Evolutionary conservation across 306 rosid species (phyloP), one percentile per base, ranked within the genome.

Genomic region (Hippophae gyantsensis): DNA sequence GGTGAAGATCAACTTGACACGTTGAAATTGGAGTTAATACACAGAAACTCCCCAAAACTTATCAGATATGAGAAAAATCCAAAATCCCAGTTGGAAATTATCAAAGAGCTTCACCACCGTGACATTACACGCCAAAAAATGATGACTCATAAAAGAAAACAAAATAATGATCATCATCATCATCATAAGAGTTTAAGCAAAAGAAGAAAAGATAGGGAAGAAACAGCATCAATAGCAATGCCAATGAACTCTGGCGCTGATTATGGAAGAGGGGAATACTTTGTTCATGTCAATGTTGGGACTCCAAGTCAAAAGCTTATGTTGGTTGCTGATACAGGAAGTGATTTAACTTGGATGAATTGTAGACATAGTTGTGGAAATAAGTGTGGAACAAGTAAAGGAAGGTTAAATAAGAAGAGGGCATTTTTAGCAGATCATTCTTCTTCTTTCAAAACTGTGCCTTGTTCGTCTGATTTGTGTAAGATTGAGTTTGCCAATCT

Each of bases 271-370:
- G 96, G 95, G 0, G 77, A 78, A 75, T 92, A 87, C 55, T 79
- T 92, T 42, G 90, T 78, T 2, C 52, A 75, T 6, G 75, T 92
- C 3, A 62, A 61, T 53, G 75, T 92, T 1, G 98, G 98, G 6
- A 74, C 84, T 5, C 96, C 98, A 0, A 58, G 64, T 0, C 89
- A 85, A 69, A 70, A 3, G 0, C 73, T 85, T 50, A 48, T 81
- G 84, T 52, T 92, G 54, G 59, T 76, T 13, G 96, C 79, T 0
- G 93, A 88, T n/a, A 78, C 96, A 0, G 98, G 86, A 1, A 88
- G 87, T 49, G 96, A 92, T 10, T 67, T 92, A 49, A 85, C 89
- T 1, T 92, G 98, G 98, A 40, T 83, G 52, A 81, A 80, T 2
- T 83, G 87, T 32, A 60, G 56, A 27, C 48, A 72, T 5, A 12